Evolutionary conservation across 2,329 filamentous ascomycete species (phyloP).

Genomic region (Leptographium wingfieldii): DNA sequence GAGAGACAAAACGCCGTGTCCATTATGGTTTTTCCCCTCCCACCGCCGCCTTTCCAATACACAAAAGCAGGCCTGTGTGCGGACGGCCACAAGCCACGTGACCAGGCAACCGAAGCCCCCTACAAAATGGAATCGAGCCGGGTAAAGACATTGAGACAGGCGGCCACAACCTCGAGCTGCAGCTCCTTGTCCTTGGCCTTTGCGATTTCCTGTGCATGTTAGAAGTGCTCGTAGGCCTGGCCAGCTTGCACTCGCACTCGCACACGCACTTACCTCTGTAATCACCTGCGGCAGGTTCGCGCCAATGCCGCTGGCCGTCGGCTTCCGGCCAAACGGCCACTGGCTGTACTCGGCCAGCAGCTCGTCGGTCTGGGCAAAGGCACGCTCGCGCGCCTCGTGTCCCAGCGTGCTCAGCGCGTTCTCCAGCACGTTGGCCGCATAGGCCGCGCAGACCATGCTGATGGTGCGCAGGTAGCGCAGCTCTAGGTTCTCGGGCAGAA

Average conservation of each 20-base stretch:
- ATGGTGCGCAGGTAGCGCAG: constrained; percentile 88
- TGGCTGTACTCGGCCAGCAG: constrained; percentile 92
- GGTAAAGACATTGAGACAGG: constrained; percentile 94
- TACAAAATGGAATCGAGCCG: constrained; percentile 91
- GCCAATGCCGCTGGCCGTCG: constrained; percentile 67
- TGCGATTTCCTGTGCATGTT: constrained; percentile 52
- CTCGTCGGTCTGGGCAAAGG: constrained; percentile 95
- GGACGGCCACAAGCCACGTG: not conserved
- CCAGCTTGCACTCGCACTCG: too few relatives aligned
- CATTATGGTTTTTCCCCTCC: constrained; percentile 6
- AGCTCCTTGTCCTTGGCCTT: constrained; percentile 85
- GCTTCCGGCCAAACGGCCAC: constrained; percentile 87
- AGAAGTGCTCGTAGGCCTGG: not conserved
- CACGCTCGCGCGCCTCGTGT: constrained; percentile 85
- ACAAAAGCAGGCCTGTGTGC: not conserved
- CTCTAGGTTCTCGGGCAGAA: constrained; percentile 86
- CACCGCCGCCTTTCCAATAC: constrained; percentile 6
- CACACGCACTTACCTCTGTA: constrained; percentile 43
- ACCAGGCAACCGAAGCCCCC: constrained; percentile 8
- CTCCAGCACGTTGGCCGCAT: constrained; percentile 94
- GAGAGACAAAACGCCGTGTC: constrained; percentile 3
- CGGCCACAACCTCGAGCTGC: constrained; percentile 92
- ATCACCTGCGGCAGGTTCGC: constrained; percentile 85
- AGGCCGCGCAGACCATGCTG: constrained; percentile 93
- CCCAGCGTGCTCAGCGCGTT: constrained; percentile 91